Evolutionary conservation across 176 grass and related monocot genomes (phyloP).

Genomic region (Alopecurus myosuroides): DNA sequence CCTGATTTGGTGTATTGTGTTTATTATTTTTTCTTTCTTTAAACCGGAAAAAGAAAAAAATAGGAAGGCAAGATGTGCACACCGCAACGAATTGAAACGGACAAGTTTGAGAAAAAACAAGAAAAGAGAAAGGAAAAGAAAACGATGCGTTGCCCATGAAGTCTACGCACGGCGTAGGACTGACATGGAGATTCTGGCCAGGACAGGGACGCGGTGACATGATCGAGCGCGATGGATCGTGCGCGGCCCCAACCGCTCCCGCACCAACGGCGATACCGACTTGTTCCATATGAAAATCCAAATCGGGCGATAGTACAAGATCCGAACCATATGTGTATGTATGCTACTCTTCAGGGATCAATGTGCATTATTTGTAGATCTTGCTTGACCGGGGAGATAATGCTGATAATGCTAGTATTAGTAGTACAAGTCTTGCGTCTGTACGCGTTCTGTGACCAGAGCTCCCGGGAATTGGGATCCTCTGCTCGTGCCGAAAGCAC

Average conservation of each 20-base stretch:
- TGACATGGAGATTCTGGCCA: conserved; percentile 22
- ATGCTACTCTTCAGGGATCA: neutral
- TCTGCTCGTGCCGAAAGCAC: neutral
- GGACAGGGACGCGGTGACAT: conserved; percentile 14
- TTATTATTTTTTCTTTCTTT: no score
- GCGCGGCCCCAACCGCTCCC: neutral
- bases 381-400: neutral
- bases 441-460: neutral
- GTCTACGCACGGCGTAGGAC: conserved; percentile 39
- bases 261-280: neutral
- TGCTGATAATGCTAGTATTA: no score
- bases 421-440: neutral
- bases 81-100: neutral
- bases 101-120: neutral
- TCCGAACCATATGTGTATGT: no score
- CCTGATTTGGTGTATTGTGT: no score
- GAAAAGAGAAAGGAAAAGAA: no score
- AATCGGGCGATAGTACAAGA: no score
- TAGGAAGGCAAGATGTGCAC: no score
- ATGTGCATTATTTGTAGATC: neutral
- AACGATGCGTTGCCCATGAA: neutral
- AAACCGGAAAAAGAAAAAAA: no score
- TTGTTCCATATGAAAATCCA: no score
- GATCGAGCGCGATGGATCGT: neutral
- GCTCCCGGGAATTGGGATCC: neutral